Percentiles rank a stretch among this genome's conserved stretches.
These are phyloP conservation scores for Parachaetomium inaequale DNA, from an alignment of 495 filamentous ascomycete genomes.

Conservation along the genomic window DNA sequence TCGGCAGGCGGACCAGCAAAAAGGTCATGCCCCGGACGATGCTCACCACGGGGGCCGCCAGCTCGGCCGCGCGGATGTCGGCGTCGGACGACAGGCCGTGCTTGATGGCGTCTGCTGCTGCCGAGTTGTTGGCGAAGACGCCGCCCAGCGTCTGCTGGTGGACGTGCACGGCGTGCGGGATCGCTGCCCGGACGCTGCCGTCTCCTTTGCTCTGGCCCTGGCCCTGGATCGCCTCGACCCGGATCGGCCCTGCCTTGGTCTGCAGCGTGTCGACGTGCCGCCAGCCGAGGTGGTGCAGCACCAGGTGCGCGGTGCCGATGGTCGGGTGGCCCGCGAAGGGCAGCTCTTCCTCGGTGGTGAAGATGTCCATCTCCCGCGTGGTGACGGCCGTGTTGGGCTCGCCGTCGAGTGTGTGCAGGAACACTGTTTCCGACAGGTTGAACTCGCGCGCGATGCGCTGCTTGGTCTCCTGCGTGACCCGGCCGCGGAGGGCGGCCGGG, in stretches of 20 bases:
- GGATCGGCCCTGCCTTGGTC: conserved; percentile 60
- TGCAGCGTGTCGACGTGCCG: conserved; percentile 42
- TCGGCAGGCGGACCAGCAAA: conserved; percentile 50
- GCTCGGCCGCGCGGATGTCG: conserved; percentile 33
- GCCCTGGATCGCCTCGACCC: conserved; percentile 17
- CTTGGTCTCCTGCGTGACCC: conserved; percentile 51
- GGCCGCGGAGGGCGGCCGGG: conserved; percentile 32
- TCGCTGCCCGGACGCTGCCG: conserved; percentile 45
- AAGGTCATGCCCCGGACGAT: conserved; percentile 71
- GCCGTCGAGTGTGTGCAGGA: conserved; percentile 54
- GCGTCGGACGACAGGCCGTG: conserved; percentile 25
- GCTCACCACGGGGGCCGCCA: conserved; percentile 51
- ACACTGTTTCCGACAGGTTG: conserved; percentile 83
- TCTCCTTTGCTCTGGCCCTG: not conserved
- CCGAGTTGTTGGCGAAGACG: conserved; percentile 4
- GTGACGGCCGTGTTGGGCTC: conserved; percentile 12
- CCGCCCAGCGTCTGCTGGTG: conserved; percentile 44
- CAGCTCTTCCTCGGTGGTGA: conserved; percentile 58
- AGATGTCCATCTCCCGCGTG: conserved; percentile 62
- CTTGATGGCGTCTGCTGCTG: not conserved
- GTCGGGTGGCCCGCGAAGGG: conserved; percentile 79
- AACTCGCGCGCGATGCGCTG: conserved; percentile 71
- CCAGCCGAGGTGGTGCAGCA: conserved; percentile 35
- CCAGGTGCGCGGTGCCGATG: conserved; percentile 62
- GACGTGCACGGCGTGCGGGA: conserved; percentile 65